These are phyloP conservation scores for Ceriops decandra DNA, from an alignment of 345 rosid genomes.

Conservation along the genomic window DNA sequence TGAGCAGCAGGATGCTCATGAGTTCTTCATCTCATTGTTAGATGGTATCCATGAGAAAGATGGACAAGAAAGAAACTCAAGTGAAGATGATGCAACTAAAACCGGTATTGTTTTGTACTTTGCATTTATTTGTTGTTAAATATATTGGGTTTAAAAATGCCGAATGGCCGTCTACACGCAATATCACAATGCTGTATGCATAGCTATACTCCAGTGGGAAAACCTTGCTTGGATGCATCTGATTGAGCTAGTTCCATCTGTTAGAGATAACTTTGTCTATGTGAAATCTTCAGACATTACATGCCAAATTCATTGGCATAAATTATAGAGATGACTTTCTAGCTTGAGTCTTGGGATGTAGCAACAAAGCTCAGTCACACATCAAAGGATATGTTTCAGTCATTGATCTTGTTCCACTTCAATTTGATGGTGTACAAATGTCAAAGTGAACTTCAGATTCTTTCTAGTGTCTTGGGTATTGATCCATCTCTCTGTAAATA, in stretches of 20 bases:
- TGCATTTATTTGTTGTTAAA: not conserved
- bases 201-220: too few species aligned
- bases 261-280: not conserved
- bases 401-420: not conserved
- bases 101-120: conserved; percentile 3
- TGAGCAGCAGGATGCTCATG: conserved; percentile 35
- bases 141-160: too few species aligned
- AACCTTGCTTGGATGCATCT: not conserved
- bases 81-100: conserved; percentile 17
- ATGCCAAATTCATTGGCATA: not conserved
- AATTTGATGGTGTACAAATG: not conserved
- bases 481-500: not conserved
- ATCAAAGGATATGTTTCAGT: not conserved
- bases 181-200: too few species aligned
- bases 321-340: not conserved
- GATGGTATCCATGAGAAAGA: conserved; percentile 27
- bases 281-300: not conserved
- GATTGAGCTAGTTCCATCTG: not conserved
- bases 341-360: not conserved
- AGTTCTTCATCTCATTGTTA: conserved; percentile 31
- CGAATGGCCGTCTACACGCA: too few species aligned
- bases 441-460: not conserved
- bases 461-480: not conserved
- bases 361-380: not conserved
- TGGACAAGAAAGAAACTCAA: conserved; percentile 12